A percentile compares a stretch with the other conserved stretches of the same genome.
phyloP scores from a whole-genome alignment of 345 rosid genomes.

The Aquilaria sinensis region DNA sequence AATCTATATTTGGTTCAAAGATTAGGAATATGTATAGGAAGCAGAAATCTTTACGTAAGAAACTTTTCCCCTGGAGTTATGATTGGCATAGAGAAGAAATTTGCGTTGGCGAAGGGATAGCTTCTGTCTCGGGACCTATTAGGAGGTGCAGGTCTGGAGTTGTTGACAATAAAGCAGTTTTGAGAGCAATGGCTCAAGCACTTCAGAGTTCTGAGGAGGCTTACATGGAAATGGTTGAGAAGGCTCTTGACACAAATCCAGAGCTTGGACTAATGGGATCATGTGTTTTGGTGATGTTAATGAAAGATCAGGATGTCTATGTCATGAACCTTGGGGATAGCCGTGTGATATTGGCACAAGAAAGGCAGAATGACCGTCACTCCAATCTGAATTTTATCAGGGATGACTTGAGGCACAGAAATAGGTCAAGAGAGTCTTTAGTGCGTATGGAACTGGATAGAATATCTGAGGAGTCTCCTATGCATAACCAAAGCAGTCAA shows the following conservation, averaged over 20 bases:
- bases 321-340: slow-evolving; percentile 98
- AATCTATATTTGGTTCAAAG: slow-evolving; percentile 56
- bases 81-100: slow-evolving; percentile 94
- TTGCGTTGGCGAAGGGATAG: slow-evolving; percentile 52
- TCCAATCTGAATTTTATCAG: slow-evolving; percentile 45
- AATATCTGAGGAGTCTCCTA: slow-evolving; percentile 96
- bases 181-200: slow-evolving; percentile 80
- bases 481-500: slow-evolving; percentile 68
- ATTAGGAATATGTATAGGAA: slow-evolving; percentile 63
- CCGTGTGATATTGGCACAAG: slow-evolving; percentile 85
- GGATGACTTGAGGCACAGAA: slow-evolving; percentile 67
- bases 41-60: slow-evolving; percentile 84
- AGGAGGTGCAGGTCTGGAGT: slow-evolving; percentile 81
- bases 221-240: slow-evolving; percentile 94
- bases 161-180: slow-evolving; percentile 72
- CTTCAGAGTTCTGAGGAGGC: slow-evolving; percentile 72
- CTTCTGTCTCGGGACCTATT: slow-evolving; percentile 58
- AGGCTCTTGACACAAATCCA: slow-evolving; percentile 71
- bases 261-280: slow-evolving; percentile 98
- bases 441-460: slow-evolving; percentile 93
- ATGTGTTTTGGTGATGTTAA: slow-evolving; percentile 88
- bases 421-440: slow-evolving; percentile 75
- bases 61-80: slow-evolving; percentile 93
- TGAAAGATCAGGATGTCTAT: slow-evolving; percentile 97
- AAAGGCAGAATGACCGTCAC: slow-evolving; percentile 74